These are phyloP conservation scores for Verticillium alfalfae DNA, from an alignment of 2,329 filamentous ascomycete genomes.

Conservation along the genomic window DNA sequence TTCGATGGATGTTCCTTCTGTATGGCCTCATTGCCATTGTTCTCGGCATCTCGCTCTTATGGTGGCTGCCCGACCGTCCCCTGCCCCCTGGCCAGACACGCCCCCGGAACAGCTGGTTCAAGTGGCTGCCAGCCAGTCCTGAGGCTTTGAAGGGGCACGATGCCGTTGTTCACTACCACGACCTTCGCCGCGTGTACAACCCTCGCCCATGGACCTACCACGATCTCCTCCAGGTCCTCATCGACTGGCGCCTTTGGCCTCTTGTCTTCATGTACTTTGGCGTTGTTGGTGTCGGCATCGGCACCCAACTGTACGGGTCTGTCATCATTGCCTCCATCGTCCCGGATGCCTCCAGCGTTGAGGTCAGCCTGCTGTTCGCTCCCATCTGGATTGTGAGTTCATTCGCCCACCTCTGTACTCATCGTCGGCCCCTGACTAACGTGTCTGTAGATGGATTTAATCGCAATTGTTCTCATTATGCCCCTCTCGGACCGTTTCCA, in stretches of 20 bases:
- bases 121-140: constrained; percentile 61
- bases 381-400: constrained; percentile 82
- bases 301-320: constrained; percentile 80
- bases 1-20: constrained; percentile 88
- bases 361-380: constrained; percentile 77
- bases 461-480: constrained; percentile 79
- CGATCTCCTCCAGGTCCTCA: constrained; percentile 65
- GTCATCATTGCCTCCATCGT: constrained; percentile 81
- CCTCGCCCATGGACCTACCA: constrained; percentile 64
- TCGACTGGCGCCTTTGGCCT: constrained; percentile 87
- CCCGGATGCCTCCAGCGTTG: constrained; percentile 63
- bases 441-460: constrained; percentile 66
- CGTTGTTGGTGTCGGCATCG: constrained; percentile 87
- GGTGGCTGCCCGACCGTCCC: constrained; percentile 88
- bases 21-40: constrained; percentile 73
- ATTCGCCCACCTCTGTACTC: background rate
- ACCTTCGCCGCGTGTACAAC: constrained; percentile 76
- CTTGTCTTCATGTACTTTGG: constrained; percentile 90
- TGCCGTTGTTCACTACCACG: constrained; percentile 75
- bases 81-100: constrained; percentile 62
- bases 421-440: background rate
- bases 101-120: constrained; percentile 44
- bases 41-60: constrained; percentile 68
- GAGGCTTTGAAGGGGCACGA: constrained; percentile 74
- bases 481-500: constrained; percentile 86